Conservation (phyloP, 2,329 filamentous ascomycete genomes). For the Fusarium liriodendri region DNA sequence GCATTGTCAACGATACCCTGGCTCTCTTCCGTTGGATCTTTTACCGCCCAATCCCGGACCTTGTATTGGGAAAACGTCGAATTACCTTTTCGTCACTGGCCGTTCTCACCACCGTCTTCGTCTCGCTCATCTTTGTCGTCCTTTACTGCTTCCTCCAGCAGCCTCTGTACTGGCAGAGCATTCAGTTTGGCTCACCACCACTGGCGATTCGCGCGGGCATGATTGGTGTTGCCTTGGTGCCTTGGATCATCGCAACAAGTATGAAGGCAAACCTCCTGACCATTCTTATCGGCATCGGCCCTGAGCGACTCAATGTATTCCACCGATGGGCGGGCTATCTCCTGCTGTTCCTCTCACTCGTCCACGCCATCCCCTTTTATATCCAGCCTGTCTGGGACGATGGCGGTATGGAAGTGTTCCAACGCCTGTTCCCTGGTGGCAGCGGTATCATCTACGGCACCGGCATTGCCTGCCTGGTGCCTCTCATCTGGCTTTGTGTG, state of each 20-base stretch:
- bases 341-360: constrained; percentile 82
- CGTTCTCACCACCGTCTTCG: constrained; percentile 74
- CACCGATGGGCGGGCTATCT: constrained; percentile 94
- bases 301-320: constrained; percentile 90
- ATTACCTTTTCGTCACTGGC: constrained; percentile 85
- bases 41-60: constrained; percentile 84
- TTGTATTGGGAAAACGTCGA: constrained; percentile 74
- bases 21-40: constrained; percentile 91
- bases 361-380: constrained; percentile 92
- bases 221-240: constrained; percentile 90
- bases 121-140: constrained; percentile 77
- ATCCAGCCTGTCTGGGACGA: constrained; percentile 88
- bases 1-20: constrained; percentile 79
- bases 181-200: constrained; percentile 87
- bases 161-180: constrained; percentile 90
- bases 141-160: constrained; percentile 89
- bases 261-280: constrained; percentile 92
- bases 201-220: constrained; percentile 89
- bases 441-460: constrained; percentile 84
- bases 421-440: constrained; percentile 73
- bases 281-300: constrained; percentile 87
- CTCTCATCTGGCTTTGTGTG: constrained; percentile 84
- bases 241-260: constrained; percentile 90
- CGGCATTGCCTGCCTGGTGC: constrained; percentile 83
- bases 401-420: constrained; percentile 76